Evolutionary conservation across 768 basidiomycete species (phyloP), one percentile per base, ranked within the genome.

Genomic region (Gloeopeniophorella convolvens): DNA sequence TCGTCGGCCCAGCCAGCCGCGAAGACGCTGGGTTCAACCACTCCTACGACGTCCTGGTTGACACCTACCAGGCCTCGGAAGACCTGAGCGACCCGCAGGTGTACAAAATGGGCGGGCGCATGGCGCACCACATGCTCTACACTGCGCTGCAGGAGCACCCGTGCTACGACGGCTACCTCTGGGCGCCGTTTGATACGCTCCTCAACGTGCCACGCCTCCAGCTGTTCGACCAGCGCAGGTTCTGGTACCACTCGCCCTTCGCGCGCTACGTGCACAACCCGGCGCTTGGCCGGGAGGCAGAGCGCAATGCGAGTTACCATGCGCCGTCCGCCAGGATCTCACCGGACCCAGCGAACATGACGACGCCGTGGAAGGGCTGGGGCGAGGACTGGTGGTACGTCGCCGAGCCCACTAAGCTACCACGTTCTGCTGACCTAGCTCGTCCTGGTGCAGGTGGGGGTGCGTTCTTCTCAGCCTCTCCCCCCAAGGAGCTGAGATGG

Each of bases 51-150:
- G 69, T 77, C 13, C 59, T 71, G 6, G 69, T 78, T 3, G 74
- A 77, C 47, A 69, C 73, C 13, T 78, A 72, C 53, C 60, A 72
- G 45, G 66, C 73, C 10, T 63, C 68, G 20, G 75, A 76, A 47
- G 69, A 76, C 56, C 62, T 75, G 7, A 62, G 45, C 10, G 48
- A 59, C 33, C 65, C 68, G 26, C 54, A 53, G 32, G 65, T 57
- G 46, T 73, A 72, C 57, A 68, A 62, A 54, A 71, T 75, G 68
- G 64, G 72, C 27, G 75, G 76, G 13, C 62, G 74, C 65, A 72
- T 75, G 76, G 76, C 74, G 5, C 75, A 77, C 46, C 76, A 77
- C 51, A 77, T 76, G 74, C 64, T 77, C 9, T 74, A 73, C 55
- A 77, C 73, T 3, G 73, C 68, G 28, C 44, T 77, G 47, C 63